These are phyloP conservation scores for Eimeria zaria DNA, from an alignment of 169 alveolate genomes.

Conservation along the genomic window DNA sequence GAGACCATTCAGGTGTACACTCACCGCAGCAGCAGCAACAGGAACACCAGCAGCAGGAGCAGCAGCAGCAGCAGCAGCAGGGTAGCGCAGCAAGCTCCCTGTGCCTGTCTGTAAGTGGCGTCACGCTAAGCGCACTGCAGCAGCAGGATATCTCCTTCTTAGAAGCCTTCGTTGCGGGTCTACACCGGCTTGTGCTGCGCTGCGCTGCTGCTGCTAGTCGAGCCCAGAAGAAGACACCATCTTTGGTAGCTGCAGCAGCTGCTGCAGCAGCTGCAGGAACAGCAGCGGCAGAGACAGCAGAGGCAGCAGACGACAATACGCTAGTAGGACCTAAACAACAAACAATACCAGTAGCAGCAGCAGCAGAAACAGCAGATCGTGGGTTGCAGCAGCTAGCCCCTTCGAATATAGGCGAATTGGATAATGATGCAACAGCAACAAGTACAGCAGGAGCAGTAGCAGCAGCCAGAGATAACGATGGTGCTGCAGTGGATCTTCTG, in stretches of 20 bases:
- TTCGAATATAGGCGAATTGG: neutral
- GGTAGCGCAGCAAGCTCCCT: neutral
- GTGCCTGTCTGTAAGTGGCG: constrained; percentile 51
- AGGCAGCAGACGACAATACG: neutral
- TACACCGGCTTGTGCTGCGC: constrained; percentile 67
- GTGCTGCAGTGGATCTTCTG: neutral
- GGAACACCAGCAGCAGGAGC: constrained; percentile 51
- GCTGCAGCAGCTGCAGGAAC: neutral
- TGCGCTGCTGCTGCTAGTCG: constrained; percentile 65
- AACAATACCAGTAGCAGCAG: neutral
- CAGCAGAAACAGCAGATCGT: neutral
- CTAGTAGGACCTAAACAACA: neutral
- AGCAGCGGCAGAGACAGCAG: neutral
- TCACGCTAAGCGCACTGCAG: neutral
- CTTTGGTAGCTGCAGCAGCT: neutral
- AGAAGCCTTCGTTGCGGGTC: constrained; percentile 29
- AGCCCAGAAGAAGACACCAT: neutral
- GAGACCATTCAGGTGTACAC: constrained; percentile 8
- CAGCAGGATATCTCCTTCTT: constrained; percentile 28
- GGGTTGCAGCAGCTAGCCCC: neutral
- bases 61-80: constrained; percentile 44
- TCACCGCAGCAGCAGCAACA: constrained; percentile 50
- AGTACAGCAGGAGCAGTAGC: neutral
- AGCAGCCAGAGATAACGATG: neutral
- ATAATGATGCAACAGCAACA: neutral